Evolutionary conservation across 352 stramenopile genomes (phyloP), one percentile per base, ranked within the genome.

Genomic region (Phytophthora meadii): DNA sequence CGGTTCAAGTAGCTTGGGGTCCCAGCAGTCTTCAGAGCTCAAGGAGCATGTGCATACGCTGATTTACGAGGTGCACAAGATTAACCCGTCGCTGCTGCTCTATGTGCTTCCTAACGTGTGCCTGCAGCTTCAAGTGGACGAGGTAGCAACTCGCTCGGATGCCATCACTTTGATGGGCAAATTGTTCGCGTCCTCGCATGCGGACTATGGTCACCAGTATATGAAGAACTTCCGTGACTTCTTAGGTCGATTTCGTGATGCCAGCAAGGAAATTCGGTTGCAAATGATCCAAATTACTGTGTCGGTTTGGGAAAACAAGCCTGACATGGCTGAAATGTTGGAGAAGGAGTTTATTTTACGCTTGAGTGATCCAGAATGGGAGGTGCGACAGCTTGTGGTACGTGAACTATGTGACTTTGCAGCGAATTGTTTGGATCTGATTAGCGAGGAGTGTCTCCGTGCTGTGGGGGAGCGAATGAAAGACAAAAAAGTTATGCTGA

Each of bases 181-280:
- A 44, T 63, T 96, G 11, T 96, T 96, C 63, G 84, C 85, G 11
- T 94, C 86, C 0, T 80, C 78, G 3, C 78, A 84, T 22, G 84
- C 82, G 3, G 85, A 94, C 19, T 94, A 90, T 45, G 84, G 82
- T 0, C 75, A 87, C 6, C 70, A 93, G 37, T 93, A 89, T 49
- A 82, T 92, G 69, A 92, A 93, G 51, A 94, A 81, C 36, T 95
- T 96, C 32, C 82, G 87, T 22, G 85, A 94, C 8, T 96, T 96
- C 54, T 61, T 96, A 37, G 85, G 84, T 24, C 77, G 88, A n/a
- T 96, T 96, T 49, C 79, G 83, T 8, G 88, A 96, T 57, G 82
- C 89, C 6, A 95, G 85, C 67, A 94, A 94, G 55, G 85, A 94
- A 37, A 94, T 96, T 65, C 87, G 88, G 0, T 53, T 95, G 8